Conservation (phyloP, 2,329 filamentous ascomycete species). For the Thermothelomyces thermophilus region DNA sequence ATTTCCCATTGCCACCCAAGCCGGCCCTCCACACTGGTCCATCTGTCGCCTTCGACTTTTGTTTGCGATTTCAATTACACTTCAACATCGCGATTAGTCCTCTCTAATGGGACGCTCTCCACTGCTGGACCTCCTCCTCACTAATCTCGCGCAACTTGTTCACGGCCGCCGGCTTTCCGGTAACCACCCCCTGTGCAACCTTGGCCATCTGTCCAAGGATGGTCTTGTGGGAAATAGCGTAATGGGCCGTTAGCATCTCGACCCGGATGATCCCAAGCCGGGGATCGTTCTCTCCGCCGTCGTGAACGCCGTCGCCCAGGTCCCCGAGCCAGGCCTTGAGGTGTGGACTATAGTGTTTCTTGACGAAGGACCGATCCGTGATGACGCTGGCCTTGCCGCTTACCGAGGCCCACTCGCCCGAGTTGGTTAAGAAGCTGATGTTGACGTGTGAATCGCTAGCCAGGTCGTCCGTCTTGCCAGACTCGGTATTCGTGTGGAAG, state of each 20-base stretch:
- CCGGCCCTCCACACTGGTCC: too few relatives aligned
- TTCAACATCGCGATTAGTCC: not conserved
- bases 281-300: conserved; percentile 75
- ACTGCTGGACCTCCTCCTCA: conserved; percentile 58
- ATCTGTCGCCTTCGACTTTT: too few relatives aligned
- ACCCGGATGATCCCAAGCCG: conserved; percentile 76
- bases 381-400: conserved; percentile 66
- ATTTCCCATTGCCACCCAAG: too few relatives aligned
- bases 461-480: conserved; percentile 79
- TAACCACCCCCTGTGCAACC: conserved; percentile 67
- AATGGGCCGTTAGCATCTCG: conserved; percentile 64
- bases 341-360: conserved; percentile 66
- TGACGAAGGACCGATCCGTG: conserved; percentile 60
- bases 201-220: conserved; percentile 59
- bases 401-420: conserved; percentile 80
- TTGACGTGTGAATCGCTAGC: conserved; percentile 67
- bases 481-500: conserved; percentile 89
- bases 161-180: conserved; percentile 62
- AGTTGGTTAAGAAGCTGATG: conserved; percentile 68
- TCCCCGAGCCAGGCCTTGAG: conserved; percentile 86
- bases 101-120: conserved; percentile 38
- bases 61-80: too few relatives aligned
- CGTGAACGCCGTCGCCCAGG: conserved; percentile 73
- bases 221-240: conserved; percentile 58
- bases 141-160: conserved; percentile 72